These are phyloP conservation scores for Cyphellophora europaea DNA, from an alignment of 2,329 filamentous ascomycete genomes.

Conservation along the genomic window DNA sequence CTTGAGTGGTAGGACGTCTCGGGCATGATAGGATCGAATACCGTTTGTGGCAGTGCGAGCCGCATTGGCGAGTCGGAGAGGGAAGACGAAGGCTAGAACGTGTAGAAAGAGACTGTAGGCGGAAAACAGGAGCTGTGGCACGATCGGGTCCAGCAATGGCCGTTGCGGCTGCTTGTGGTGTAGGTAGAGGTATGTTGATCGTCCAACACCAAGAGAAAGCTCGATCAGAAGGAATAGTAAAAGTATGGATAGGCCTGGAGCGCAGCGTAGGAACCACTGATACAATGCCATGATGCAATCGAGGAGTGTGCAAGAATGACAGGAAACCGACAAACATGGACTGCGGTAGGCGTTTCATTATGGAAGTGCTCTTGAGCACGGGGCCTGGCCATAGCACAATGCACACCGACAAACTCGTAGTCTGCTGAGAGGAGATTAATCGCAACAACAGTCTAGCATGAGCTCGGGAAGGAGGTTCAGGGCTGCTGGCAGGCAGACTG, in stretches of 20 bases:
- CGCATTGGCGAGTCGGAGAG: constrained; percentile 38
- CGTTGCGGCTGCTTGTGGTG: not conserved
- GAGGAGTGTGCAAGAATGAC: too few species aligned
- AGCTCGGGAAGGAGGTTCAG: too few species aligned
- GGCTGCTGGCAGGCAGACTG: too few species aligned
- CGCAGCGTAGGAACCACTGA: constrained; percentile 16
- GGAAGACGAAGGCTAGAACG: constrained; percentile 51
- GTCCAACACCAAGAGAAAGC: constrained; percentile 7
- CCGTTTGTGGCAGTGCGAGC: constrained; percentile 31
- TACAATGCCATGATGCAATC: constrained; percentile 11
- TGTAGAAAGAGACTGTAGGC: constrained; percentile 60
- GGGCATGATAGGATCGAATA: constrained; percentile 14
- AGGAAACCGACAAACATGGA: too few species aligned
- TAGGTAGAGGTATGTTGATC: not conserved
- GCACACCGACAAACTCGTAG: too few species aligned
- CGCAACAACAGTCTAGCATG: too few species aligned
- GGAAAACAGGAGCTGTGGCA: constrained; percentile 39
- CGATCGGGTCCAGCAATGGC: not conserved
- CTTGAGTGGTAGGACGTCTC: constrained; percentile 10
- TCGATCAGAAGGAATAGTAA: constrained; percentile 16
- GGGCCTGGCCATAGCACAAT: too few species aligned
- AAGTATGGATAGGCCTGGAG: constrained; percentile 17
- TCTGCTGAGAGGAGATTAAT: too few species aligned
- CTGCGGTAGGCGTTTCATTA: too few species aligned
- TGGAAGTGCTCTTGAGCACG: too few species aligned